phyloP scores from a whole-genome alignment of 2,329 filamentous ascomycete genomes.

The Fusarium illudens region DNA sequence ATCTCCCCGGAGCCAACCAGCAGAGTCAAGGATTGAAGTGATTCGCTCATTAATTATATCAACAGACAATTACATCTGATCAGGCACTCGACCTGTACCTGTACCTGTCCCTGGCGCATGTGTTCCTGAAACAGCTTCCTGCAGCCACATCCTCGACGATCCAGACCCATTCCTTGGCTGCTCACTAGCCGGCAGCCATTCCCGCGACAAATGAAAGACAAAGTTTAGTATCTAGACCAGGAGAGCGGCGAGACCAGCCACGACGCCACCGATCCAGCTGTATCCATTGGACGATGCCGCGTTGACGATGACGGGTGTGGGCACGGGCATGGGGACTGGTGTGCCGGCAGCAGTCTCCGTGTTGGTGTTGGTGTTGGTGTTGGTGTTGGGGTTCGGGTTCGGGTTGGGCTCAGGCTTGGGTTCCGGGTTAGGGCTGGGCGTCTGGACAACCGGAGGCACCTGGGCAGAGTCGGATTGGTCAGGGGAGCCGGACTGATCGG shows the following conservation, averaged over 20 bases:
- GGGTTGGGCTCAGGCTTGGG: neutral
- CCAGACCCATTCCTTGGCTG: neutral
- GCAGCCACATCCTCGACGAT: neutral
- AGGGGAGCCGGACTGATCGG: too few relatives aligned
- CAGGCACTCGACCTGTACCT: neutral
- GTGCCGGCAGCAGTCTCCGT: neutral
- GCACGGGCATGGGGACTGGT: conserved; percentile 5
- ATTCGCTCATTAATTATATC: conserved; percentile 2
- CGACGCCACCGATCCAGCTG: conserved; percentile 31
- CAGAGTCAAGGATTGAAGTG: neutral
- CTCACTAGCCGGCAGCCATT: neutral
- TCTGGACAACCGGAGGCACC: conserved; percentile 1
- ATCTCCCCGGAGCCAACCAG: conserved; percentile 1
- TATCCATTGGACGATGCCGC: conserved; percentile 26
- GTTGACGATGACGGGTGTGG: conserved; percentile 24
- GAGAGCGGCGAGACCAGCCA: conserved; percentile 35
- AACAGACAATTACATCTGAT: conserved; percentile 20
- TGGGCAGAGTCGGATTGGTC: neutral
- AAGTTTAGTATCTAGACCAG: conserved; percentile 14
- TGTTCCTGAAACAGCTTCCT: neutral
- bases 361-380: neutral
- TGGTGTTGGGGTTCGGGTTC: neutral
- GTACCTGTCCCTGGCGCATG: neutral
- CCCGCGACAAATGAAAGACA: neutral
- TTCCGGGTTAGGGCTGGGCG: neutral